These are phyloP conservation scores for Ceratocystis diversiconidia DNA, from an alignment of 2,329 filamentous ascomycete species.

Conservation along the genomic window DNA sequence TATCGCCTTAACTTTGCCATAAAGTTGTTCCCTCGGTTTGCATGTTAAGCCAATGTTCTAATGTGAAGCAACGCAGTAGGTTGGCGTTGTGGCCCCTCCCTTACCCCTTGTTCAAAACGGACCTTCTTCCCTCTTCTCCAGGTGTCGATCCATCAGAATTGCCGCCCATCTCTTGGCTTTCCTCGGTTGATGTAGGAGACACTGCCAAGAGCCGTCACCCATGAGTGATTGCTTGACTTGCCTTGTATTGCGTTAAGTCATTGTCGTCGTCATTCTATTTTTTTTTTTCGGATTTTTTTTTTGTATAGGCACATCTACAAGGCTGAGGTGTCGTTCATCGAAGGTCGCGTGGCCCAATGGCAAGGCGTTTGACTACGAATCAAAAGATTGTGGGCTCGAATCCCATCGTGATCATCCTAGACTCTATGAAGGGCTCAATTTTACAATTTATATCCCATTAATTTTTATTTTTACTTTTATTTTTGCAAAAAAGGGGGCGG, in stretches of 20 bases:
- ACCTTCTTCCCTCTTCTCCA: background rate
- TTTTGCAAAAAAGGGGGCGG: background rate
- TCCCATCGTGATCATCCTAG: no score
- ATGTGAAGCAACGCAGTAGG: background rate
- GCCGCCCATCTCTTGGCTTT: slow-evolving; percentile 1
- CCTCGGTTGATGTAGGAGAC: background rate
- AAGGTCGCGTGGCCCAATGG: no score
- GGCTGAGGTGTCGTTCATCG: background rate
- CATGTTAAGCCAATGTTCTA: background rate
- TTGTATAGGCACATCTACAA: background rate
- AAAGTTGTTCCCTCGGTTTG: background rate
- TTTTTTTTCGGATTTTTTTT: background rate
- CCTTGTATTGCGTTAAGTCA: background rate
- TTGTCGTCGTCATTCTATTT: background rate
- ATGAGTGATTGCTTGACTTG: background rate
- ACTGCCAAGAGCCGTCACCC: slow-evolving; percentile 4
- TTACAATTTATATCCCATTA: background rate
- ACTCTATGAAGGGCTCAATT: background rate
- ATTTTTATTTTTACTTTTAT: background rate
- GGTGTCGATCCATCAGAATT: slow-evolving; percentile 1
- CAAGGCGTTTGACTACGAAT: no score
- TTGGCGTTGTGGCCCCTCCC: background rate
- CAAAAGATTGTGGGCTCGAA: no score
- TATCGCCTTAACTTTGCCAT: background rate
- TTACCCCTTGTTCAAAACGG: background rate